These are phyloP conservation scores for Cordyceps javanica DNA, from an alignment of 2,329 filamentous ascomycete species.

Conservation along the genomic window DNA sequence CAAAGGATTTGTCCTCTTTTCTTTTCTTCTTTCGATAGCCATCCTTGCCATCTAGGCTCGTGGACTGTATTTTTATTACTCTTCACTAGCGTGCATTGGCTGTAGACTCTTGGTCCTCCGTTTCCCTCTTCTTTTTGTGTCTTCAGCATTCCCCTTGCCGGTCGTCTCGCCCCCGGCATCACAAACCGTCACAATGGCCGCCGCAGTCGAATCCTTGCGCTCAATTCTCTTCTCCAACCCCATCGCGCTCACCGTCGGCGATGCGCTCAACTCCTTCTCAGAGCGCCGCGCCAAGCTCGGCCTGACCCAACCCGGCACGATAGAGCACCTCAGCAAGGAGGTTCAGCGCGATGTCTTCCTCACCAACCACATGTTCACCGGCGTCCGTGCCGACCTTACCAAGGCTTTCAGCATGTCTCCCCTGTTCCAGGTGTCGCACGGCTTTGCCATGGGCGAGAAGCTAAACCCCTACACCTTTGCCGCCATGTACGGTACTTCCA, in stretches of 20 bases:
- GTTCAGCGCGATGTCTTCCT: constrained; percentile 95
- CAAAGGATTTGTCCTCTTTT: constrained; percentile 13
- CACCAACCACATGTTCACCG: constrained; percentile 94
- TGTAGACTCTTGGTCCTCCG: constrained; percentile 13
- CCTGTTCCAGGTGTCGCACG: constrained; percentile 95
- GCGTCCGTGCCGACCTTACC: constrained; percentile 90
- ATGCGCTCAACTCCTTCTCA: constrained; percentile 75
- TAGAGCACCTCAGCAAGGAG: constrained; percentile 85
- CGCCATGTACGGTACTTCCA: constrained; percentile 86
- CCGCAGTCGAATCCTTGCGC: constrained; percentile 43
- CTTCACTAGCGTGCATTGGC: constrained; percentile 10
- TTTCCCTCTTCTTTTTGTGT: constrained; percentile 16
- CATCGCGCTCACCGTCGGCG: constrained; percentile 60
- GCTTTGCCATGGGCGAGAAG: constrained; percentile 89
- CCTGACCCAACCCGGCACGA: constrained; percentile 83
- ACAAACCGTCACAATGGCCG: constrained; percentile 41
- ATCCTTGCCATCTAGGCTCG: constrained; percentile 17
- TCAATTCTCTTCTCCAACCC: constrained; percentile 71
- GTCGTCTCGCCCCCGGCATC: constrained; percentile 21
- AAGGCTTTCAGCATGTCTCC: constrained; percentile 93
- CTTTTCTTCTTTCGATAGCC: too few relatives aligned
- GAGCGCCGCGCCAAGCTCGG: constrained; percentile 84
- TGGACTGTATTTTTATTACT: constrained; percentile 14
- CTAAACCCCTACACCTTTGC: constrained; percentile 94
- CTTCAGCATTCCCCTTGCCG: constrained; percentile 17